phyloP scores from a whole-genome alignment of 441 rosid species.

The Adansonia gregorii region DNA sequence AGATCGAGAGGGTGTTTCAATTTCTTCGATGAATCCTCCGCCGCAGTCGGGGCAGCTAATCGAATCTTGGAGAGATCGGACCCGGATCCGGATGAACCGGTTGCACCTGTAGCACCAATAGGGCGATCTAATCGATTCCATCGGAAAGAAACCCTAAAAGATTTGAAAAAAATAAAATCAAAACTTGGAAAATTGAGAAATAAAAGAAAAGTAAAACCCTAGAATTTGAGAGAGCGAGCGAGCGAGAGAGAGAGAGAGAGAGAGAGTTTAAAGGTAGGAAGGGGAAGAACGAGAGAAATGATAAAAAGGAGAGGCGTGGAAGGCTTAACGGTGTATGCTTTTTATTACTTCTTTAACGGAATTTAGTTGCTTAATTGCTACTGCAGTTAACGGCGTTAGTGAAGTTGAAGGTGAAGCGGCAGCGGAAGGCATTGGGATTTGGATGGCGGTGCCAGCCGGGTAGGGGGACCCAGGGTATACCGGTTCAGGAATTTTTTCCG shows the following conservation, averaged over 20 bases:
- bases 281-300: background rate
- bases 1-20: constrained; percentile 35
- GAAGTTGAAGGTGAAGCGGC: background rate
- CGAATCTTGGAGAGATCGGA: constrained; percentile 30
- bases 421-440: background rate
- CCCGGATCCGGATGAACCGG: constrained; percentile 36
- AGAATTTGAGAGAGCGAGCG: constrained; percentile 5
- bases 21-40: constrained; percentile 53
- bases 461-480: background rate
- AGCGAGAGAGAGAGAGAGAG: constrained; percentile 1
- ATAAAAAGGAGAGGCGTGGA: constrained; percentile 19
- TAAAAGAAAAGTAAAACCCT: constrained; percentile 22
- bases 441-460: background rate
- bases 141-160: constrained; percentile 2
- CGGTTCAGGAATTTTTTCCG: background rate
- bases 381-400: constrained; percentile 13
- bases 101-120: constrained; percentile 68
- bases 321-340: constrained; percentile 28
- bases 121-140: constrained; percentile 44
- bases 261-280: background rate
- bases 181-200: background rate
- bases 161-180: background rate
- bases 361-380: background rate
- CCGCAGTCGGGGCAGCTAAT: constrained; percentile 56
- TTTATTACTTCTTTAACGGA: background rate